Conservation (phyloP, 2,329 filamentous ascomycete genomes). For the Colletotrichum nymphaeae region DNA sequence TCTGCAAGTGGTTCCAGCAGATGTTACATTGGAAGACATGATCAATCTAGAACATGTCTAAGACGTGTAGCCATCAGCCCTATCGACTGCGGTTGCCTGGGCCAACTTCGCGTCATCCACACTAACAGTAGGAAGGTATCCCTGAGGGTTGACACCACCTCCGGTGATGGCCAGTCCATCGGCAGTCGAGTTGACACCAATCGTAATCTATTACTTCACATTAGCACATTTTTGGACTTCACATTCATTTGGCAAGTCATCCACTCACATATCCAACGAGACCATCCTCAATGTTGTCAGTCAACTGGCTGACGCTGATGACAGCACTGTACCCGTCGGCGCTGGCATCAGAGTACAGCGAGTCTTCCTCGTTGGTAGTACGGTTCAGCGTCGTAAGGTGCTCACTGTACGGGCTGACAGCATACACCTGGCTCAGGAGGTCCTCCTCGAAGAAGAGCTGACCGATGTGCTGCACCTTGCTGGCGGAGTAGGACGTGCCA, state of each 20-base stretch:
- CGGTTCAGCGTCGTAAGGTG: constrained; percentile 11
- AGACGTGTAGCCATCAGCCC: constrained; percentile 6
- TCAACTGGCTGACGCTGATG: constrained; percentile 62
- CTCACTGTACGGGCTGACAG: constrained; percentile 2
- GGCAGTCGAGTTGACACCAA: no score
- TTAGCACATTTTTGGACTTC: no score
- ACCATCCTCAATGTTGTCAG: constrained; percentile 57
- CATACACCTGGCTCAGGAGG: constrained; percentile 6
- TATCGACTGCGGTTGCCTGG: constrained; percentile 5
- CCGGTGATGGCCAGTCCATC: no score
- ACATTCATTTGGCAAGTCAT: no score
- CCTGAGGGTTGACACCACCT: constrained; percentile 9
- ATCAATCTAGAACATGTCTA: background rate
- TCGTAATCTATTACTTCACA: no score
- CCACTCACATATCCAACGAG: no score
- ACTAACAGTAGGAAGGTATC: constrained; percentile 9
- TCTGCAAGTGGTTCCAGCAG: background rate
- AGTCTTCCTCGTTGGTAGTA: constrained; percentile 48
- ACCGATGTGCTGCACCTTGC: no score
- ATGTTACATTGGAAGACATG: background rate
- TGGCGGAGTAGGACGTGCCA: no score
- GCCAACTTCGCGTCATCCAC: constrained; percentile 8
- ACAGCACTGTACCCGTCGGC: constrained; percentile 59
- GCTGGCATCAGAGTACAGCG: constrained; percentile 47
- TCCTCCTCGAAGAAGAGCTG: constrained; percentile 15